Conservation (phyloP, 352 stramenopile genomes). For the Peronospora farinosa region DNA sequence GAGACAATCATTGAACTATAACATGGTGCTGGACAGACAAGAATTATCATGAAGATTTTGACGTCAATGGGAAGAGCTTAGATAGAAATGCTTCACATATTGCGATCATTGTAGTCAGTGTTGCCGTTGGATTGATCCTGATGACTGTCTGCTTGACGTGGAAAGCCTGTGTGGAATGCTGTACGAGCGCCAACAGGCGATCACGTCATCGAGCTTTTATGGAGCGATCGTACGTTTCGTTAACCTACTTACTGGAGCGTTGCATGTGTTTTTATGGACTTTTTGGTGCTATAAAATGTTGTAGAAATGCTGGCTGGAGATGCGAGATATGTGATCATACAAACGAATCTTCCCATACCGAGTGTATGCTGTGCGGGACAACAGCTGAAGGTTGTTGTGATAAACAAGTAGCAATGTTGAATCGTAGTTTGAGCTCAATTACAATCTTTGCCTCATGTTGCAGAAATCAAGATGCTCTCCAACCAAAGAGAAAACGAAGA, state of each 20-base stretch:
- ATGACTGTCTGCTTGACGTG: constrained; percentile 41
- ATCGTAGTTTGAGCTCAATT: not conserved
- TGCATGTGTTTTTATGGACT: not conserved
- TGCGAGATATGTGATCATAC: constrained; percentile 52
- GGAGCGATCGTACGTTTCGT: constrained; percentile 32
- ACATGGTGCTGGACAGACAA: constrained; percentile 11
- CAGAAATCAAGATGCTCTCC: constrained; percentile 16
- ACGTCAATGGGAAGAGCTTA: constrained; percentile 16
- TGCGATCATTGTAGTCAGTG: constrained; percentile 29
- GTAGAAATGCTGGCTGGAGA: constrained; percentile 39
- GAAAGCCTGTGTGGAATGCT: constrained; percentile 49
- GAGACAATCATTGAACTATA: constrained; percentile 4
- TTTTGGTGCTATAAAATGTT: constrained; percentile 8
- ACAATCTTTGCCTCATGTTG: constrained; percentile 1
- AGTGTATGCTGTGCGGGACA: constrained; percentile 53
- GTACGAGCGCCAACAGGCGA: constrained; percentile 28
- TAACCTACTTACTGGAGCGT: constrained; percentile 2
- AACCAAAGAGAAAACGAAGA: constrained; percentile 14
- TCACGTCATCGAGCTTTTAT: constrained; percentile 43
- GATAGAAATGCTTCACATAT: constrained; percentile 16
- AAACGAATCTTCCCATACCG: constrained; percentile 41
- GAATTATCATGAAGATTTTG: constrained; percentile 5
- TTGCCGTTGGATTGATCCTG: constrained; percentile 31
- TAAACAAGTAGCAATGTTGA: not conserved
- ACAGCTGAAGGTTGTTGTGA: constrained; percentile 31